These are phyloP conservation scores for Posidonia oceanica DNA, from an alignment of 116 monocot species.

Conservation along the genomic window DNA sequence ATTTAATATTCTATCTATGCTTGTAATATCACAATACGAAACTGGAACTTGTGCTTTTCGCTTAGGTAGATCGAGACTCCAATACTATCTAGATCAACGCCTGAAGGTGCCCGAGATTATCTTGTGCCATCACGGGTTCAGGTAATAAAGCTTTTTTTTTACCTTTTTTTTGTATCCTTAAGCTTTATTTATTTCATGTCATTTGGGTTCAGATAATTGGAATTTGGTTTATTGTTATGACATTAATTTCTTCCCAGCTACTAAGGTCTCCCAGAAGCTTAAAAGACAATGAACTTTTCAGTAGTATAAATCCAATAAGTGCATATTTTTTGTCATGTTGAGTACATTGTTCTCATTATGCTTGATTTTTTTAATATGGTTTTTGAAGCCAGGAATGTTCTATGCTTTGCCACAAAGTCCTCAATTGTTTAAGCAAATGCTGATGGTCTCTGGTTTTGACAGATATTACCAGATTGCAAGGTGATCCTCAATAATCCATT, in stretches of 20 bases:
- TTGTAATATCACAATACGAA: background rate
- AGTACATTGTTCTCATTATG: background rate
- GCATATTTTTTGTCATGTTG: too few species aligned
- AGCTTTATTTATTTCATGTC: background rate
- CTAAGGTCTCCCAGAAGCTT: too few species aligned
- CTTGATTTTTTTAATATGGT: constrained; percentile 22
- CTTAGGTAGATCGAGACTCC: constrained; percentile 98
- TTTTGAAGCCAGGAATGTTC: constrained; percentile 98
- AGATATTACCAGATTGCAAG: constrained; percentile 96
- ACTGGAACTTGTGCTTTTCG: constrained; percentile 14
- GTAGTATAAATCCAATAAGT: too few species aligned
- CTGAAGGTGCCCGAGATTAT: constrained; percentile 99
- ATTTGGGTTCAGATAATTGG: background rate
- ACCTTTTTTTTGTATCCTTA: background rate
- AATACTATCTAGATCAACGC: constrained; percentile 89
- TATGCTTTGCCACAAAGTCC: constrained; percentile 99
- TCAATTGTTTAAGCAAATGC: constrained; percentile 98
- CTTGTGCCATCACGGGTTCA: constrained; percentile 98
- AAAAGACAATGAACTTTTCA: too few species aligned
- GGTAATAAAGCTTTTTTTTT: constrained; percentile 31
- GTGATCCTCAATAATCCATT: constrained; percentile 14
- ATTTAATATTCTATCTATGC: background rate
- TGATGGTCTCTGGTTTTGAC: constrained; percentile 91
- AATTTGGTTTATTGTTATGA: too few species aligned
- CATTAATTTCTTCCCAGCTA: too few species aligned